Evolutionary conservation across 805 yeast genomes (phyloP).

Genomic region (Metschnikowia rubicola): DNA sequence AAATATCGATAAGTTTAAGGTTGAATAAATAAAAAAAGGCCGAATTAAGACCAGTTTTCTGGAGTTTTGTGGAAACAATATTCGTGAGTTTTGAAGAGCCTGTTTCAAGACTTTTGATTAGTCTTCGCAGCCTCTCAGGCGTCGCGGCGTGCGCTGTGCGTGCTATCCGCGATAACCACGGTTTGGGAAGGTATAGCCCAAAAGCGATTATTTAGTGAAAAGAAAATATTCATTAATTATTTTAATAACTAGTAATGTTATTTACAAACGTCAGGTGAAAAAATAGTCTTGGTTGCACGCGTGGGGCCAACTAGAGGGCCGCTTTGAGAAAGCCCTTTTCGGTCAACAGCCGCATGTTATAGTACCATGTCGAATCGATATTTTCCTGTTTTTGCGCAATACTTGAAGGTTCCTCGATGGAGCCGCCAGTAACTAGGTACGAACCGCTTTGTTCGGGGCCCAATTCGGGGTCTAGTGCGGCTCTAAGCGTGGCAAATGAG

Average conservation of each 20-base stretch:
- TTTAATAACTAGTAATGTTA: neutral
- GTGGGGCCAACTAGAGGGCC: neutral
- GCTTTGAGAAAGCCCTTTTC: slow-evolving; percentile 17
- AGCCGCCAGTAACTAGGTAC: slow-evolving; percentile 34
- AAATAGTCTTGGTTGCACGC: neutral
- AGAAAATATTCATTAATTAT: too few relatives aligned
- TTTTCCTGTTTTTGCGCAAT: slow-evolving; percentile 23
- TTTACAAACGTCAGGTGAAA: neutral
- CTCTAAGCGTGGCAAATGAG: slow-evolving; percentile 29
- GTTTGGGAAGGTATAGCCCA: neutral
- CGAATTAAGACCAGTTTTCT: too few relatives aligned
- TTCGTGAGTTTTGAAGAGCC: too few relatives aligned
- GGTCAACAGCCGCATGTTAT: slow-evolving; percentile 22
- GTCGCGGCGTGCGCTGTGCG: neutral
- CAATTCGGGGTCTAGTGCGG: slow-evolving; percentile 29
- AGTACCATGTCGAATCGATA: slow-evolving; percentile 28
- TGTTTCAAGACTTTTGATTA: neutral
- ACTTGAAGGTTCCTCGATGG: slow-evolving; percentile 19
- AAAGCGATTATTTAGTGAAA: neutral
- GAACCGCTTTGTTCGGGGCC: slow-evolving; percentile 26
- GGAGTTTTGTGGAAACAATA: too few relatives aligned
- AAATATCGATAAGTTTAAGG: too few relatives aligned
- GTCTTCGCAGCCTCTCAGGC: neutral
- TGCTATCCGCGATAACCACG: neutral
- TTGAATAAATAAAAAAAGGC: too few relatives aligned